Evolutionary conservation across 192 early-diverging fungal genomes (phyloP), one percentile per base, ranked within the genome.

Genomic region (Mortierella alpina): DNA sequence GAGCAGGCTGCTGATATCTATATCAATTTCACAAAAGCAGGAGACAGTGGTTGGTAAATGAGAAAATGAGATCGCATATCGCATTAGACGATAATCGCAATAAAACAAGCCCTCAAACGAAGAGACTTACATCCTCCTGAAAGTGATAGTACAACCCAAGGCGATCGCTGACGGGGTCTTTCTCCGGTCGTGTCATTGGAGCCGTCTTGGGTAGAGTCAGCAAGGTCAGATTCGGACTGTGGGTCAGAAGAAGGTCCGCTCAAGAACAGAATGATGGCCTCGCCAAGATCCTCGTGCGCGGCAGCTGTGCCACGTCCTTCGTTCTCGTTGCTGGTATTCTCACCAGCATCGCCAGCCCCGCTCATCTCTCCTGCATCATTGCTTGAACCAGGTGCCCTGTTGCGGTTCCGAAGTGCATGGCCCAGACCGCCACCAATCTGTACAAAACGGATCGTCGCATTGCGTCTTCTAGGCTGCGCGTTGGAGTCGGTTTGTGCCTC

Each of bases 1-100:
- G 64, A 80, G 62, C 61, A 80, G 59, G 46, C 64, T 80, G 60
- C 49, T 80, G 12, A 80, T 18, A 50, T 80, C 77, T 80, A 80
- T 47, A 18, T 23, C 31, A 3, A 31, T 31, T 31, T 31, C 3
- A 31, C 31, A 31, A 31, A 31, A 31, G 3, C 31, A 31, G 31
- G 31, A 3, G 31, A 31, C 31, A 31, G 31, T 31, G 31, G 31
- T 31, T 31, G 31, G 31, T 1, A 31, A 31, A 31, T 31, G 31
- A 31, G 31, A 31, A 31, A 31, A 31, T 31, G 31, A 31, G 31
- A 31, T 31, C 31, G 31, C 31, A 31, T 31, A 23, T 56, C 17
- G n/a, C n/a, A n/a, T n/a, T n/a, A n/a, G n/a, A n/a, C n/a, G 20
- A 56, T 23, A 13, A 59, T 40, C 14, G 31, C 56, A 47, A 7